phyloP scores from a whole-genome alignment of 495 filamentous ascomycete species.

The Trichoderma virens region DNA sequence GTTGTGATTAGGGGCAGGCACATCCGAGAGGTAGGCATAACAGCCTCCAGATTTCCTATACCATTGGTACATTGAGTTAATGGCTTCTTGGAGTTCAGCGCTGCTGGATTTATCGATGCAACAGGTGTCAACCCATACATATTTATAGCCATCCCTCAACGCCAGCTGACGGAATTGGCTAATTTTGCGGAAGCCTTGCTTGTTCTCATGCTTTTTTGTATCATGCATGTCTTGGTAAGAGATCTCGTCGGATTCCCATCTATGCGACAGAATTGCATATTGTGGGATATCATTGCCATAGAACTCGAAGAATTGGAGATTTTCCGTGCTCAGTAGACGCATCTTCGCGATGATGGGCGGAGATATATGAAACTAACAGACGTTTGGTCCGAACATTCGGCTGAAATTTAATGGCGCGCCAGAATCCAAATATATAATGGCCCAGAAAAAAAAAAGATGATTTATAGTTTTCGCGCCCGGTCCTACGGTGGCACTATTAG shows the following conservation, averaged over 20 bases:
- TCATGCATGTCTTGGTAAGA: slow-evolving; percentile 13
- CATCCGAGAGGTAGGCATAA: slow-evolving; percentile 33
- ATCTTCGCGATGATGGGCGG: background rate
- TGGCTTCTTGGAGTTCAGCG: too few relatives aligned
- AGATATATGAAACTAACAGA: too few relatives aligned
- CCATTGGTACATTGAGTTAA: slow-evolving; percentile 30
- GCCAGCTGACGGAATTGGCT: slow-evolving; percentile 17
- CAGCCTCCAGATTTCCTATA: slow-evolving; percentile 29
- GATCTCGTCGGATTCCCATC: slow-evolving; percentile 20
- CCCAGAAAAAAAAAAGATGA: too few relatives aligned
- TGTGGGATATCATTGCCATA: background rate
- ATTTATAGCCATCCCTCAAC: slow-evolving; percentile 14
- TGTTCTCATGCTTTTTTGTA: background rate
- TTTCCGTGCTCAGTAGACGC: background rate
- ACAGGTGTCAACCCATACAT: slow-evolving; percentile 34
- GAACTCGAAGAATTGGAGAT: background rate
- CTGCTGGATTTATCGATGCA: slow-evolving; percentile 39
- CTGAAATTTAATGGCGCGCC: too few relatives aligned
- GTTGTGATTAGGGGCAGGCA: slow-evolving; percentile 13
- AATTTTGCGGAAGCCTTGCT: slow-evolving; percentile 25
- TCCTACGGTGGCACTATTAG: too few relatives aligned
- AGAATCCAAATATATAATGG: too few relatives aligned
- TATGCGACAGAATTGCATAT: slow-evolving; percentile 19
- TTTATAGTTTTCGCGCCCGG: too few relatives aligned
- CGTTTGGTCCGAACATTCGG: too few relatives aligned